Evolutionary conservation across 75 land plant genomes (phyloP), one percentile per base, ranked within the genome.

Genomic region (Selaginella tamariscina): DNA sequence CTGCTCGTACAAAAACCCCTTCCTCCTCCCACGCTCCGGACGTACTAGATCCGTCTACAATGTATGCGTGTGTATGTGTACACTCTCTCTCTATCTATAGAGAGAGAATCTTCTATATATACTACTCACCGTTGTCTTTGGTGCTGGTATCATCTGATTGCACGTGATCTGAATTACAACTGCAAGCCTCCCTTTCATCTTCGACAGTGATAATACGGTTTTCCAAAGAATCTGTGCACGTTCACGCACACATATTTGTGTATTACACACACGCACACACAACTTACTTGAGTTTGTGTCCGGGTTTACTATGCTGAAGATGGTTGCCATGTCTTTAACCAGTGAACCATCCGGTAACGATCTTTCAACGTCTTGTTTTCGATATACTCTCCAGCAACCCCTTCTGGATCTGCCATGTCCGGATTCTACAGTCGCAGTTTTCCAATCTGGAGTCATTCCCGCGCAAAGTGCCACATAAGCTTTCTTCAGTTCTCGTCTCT

Each of bases 341-440:
- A 67, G 1, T 2, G 87, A 84, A 11, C 85, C 87, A 32, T 83
- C 89, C 22, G 97, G 97, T 27, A 92, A 78, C 20, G 29, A 27
- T 44, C 87, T 78, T 8, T 88, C 94, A 2, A 86, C 81, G 74
- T 92, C 97, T 30, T 73, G 69, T 33, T 70, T 70, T 55, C 82
- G 71, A 76, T 92, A 92, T 0, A 92, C 87, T 54, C 97, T 87
- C 86, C 88, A 92, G 21, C 84, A 86, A 24, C 97, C 97, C 69
- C 57, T 74, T 56, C 82, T 86, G 24, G 97, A 92, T 32, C 94
- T 68, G 30, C 97, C 97, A 75, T 92, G 97, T 2, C 97, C 97
- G 0, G 94, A 88, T 49, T 72, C 82, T 15, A 92, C 44, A 22
- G 49, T 75, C 23, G 84, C 66, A 30, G 56, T 76, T 2, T 72